Percentiles rank a stretch among this genome's conserved stretches.
Conservation (phyloP, 2,329 filamentous ascomycete genomes). For the Boeremia exigua region DNA sequence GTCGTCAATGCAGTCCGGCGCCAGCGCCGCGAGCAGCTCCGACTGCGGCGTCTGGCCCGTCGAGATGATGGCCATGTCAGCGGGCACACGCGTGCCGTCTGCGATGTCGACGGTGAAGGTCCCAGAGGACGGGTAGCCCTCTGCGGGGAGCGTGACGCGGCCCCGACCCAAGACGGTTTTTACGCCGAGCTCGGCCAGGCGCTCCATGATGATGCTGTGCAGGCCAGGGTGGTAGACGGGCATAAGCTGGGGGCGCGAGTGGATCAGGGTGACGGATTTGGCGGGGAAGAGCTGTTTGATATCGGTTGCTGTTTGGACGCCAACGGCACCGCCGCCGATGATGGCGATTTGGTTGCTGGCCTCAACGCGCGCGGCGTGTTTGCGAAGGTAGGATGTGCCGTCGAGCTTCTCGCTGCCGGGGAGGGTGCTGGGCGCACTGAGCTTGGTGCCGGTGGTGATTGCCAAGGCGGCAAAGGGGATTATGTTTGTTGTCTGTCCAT, state of each 20-base stretch:
- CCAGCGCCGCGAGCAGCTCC: conserved; percentile 53
- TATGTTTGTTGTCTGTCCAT: conserved; percentile 51
- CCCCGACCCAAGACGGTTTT: conserved; percentile 46
- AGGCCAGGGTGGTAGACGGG: conserved; percentile 49
- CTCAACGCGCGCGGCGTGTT: conserved; percentile 60
- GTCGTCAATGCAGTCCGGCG: conserved; percentile 52
- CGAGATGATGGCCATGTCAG: conserved; percentile 57
- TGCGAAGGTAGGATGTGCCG: conserved; percentile 29
- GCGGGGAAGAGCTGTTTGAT: conserved; percentile 62
- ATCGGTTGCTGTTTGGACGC: conserved; percentile 67
- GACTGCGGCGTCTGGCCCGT: conserved; percentile 67
- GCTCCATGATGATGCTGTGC: conserved; percentile 54
- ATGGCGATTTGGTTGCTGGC: conserved; percentile 54
- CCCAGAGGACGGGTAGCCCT: conserved; percentile 3
- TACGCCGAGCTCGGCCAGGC: conserved; percentile 59
- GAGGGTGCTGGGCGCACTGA: conserved; percentile 18
- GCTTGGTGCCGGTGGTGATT: conserved; percentile 62
- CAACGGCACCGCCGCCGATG: conserved; percentile 65
- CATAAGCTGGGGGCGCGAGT: conserved; percentile 63
- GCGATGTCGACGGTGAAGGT: conserved; percentile 3
- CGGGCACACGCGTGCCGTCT: neutral
- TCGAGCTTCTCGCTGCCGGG: conserved; percentile 13
- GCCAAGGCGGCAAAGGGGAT: conserved; percentile 59
- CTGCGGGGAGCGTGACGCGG: neutral
- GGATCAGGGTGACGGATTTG: conserved; percentile 64